Percentiles rank a stretch among this genome's conserved stretches.
phyloP scores from a whole-genome alignment of 345 rosid species.

The Aethionema arabicum region DNA sequence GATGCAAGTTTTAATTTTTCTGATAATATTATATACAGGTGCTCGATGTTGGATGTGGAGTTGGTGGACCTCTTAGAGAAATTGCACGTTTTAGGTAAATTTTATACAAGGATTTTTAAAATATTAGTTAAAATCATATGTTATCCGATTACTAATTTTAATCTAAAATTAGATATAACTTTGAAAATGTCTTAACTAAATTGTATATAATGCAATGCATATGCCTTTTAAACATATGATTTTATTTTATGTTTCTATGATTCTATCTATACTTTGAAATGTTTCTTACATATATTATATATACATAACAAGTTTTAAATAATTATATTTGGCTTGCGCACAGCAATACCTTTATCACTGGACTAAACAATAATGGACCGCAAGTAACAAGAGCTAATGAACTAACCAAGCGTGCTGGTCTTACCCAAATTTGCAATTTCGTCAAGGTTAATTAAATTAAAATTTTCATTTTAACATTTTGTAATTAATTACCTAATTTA shows the following conservation, averaged over 20 bases:
- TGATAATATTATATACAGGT: conserved; percentile 46
- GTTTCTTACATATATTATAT: too few species aligned
- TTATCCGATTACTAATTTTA: too few species aligned
- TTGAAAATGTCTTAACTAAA: too few species aligned
- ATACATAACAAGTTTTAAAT: conserved; percentile 7
- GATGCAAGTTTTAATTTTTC: conserved; percentile 7
- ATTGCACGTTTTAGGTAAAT: conserved; percentile 69
- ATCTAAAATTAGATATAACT: too few species aligned
- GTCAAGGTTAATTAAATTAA: conserved; percentile 63
- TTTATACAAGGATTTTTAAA: not conserved
- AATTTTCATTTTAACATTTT: too few species aligned
- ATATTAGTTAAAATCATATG: not conserved
- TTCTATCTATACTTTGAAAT: too few species aligned
- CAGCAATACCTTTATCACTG: conserved; percentile 78
- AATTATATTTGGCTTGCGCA: conserved; percentile 34
- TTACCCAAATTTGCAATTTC: conserved; percentile 83
- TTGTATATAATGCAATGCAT: too few species aligned
- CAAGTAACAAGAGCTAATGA: conserved; percentile 99
- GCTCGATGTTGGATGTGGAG: conserved; percentile 97
- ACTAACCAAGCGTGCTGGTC: conserved; percentile 71
- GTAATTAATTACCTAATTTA: not conserved
- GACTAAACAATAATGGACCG: conserved; percentile 93
- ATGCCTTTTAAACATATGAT: too few species aligned
- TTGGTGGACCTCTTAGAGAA: conserved; percentile 99
- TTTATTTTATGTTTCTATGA: too few species aligned